Percentiles rank a stretch among this genome's conserved stretches.
Conservation (phyloP, 2,329 filamentous ascomycete species). For the Byssoonygena ceratinophila region DNA sequence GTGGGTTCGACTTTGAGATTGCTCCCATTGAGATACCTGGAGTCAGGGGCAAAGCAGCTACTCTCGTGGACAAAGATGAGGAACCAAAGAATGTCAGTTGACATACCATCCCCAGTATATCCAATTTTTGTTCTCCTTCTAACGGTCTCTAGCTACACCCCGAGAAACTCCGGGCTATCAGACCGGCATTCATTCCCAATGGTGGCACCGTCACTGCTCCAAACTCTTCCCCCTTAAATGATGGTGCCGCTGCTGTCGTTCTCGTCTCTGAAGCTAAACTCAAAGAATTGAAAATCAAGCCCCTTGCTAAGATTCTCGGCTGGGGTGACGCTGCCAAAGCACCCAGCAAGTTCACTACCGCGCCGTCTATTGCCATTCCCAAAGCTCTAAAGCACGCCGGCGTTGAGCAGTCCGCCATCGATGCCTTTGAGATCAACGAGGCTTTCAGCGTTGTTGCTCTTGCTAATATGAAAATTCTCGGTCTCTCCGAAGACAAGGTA, state of each 20-base stretch:
- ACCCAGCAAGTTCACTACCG: constrained; percentile 90
- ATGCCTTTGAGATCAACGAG: constrained; percentile 98
- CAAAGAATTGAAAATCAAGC: constrained; percentile 81
- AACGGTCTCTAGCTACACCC: constrained; percentile 49
- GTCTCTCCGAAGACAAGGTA: constrained; percentile 70
- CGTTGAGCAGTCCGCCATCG: constrained; percentile 63
- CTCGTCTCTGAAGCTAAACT: constrained; percentile 90
- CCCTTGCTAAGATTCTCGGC: constrained; percentile 89
- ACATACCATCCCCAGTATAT: neutral
- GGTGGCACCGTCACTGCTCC: constrained; percentile 83
- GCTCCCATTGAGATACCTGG: constrained; percentile 78
- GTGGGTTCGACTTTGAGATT: constrained; percentile 77
- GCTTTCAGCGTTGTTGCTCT: constrained; percentile 94
- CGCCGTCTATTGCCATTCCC: constrained; percentile 85
- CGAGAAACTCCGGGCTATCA: constrained; percentile 74
- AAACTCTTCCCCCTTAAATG: constrained; percentile 92
- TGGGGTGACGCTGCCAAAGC: constrained; percentile 91
- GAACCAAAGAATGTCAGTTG: constrained; percentile 75
- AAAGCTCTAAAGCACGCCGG: constrained; percentile 95
- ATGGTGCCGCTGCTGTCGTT: constrained; percentile 84
- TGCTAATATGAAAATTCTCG: constrained; percentile 88
- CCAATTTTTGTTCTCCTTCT: neutral
- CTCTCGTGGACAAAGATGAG: constrained; percentile 75
- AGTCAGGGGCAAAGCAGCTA: constrained; percentile 76
- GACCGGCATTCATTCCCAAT: constrained; percentile 67